Conservation (phyloP, 106 monocot genomes). For the Iris macrosiphon region DNA sequence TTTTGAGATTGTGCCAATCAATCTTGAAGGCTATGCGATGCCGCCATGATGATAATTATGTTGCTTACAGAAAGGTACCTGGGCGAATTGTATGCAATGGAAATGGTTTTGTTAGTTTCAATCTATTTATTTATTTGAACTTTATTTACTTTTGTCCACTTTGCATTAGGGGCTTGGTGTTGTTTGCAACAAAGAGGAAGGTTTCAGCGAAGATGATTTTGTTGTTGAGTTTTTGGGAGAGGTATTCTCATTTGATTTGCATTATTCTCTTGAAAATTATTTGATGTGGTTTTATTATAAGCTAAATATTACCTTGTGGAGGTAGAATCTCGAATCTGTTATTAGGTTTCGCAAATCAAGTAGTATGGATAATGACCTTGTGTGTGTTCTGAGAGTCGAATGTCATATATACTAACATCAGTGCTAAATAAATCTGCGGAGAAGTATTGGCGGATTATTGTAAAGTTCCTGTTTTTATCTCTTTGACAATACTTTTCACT, state of each 20-base stretch:
- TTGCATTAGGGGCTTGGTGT: conserved; percentile 85
- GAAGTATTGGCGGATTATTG: too few species aligned
- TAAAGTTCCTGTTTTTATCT: too few species aligned
- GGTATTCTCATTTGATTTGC: conserved; percentile 28
- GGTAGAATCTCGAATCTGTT: neutral
- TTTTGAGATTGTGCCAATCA: conserved; percentile 52
- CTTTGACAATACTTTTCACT: too few species aligned
- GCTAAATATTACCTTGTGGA: neutral
- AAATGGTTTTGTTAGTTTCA: too few species aligned
- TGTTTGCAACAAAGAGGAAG: conserved; percentile 93
- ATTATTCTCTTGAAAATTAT: neutral
- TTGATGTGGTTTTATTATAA: neutral
- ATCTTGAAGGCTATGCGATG: conserved; percentile 74
- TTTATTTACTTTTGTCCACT: conserved; percentile 7
- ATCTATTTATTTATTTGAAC: too few species aligned
- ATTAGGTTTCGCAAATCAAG: too few species aligned
- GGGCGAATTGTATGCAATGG: too few species aligned
- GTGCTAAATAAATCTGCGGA: too few species aligned
- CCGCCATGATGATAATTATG: conserved; percentile 91
- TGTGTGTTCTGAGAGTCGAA: too few species aligned
- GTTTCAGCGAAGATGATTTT: conserved; percentile 84
- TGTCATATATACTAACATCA: too few species aligned
- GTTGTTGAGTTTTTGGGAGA: conserved; percentile 98
- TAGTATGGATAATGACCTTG: too few species aligned
- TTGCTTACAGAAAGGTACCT: conserved; percentile 90